phyloP scores from a whole-genome alignment of 257 asterid species.

The Fraxinus quadrangulata region DNA sequence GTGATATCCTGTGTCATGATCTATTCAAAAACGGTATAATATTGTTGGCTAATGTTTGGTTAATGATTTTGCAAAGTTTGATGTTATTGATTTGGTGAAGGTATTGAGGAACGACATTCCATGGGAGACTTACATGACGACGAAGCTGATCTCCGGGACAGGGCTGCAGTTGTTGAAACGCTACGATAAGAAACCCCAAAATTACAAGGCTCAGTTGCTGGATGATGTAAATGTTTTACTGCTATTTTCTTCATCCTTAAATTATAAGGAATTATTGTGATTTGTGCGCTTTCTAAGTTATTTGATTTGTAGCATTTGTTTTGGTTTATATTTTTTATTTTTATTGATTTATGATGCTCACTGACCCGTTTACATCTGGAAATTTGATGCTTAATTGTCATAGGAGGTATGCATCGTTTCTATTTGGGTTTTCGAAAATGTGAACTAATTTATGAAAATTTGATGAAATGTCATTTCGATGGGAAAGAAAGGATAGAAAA shows the following conservation, averaged over 20 bases:
- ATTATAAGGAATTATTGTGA: neutral
- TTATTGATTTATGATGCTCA: neutral
- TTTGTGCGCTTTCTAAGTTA: neutral
- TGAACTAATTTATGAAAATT: neutral
- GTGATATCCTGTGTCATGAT: neutral
- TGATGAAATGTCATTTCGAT: neutral
- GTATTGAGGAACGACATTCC: slow-evolving; percentile 86
- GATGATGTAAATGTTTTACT: slow-evolving; percentile 58
- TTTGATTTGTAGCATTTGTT: neutral
- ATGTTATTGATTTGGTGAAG: slow-evolving; percentile 30
- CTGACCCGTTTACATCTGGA: neutral
- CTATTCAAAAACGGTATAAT: neutral
- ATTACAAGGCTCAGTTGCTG: slow-evolving; percentile 73
- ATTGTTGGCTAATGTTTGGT: neutral
- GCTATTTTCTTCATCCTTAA: neutral
- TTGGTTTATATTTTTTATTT: no score
- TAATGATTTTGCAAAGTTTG: neutral
- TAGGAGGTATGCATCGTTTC: neutral
- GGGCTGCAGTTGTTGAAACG: slow-evolving; percentile 86
- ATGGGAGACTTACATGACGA: slow-evolving; percentile 91
- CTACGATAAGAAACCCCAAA: slow-evolving; percentile 77
- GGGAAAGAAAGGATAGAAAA: neutral
- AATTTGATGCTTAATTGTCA: neutral
- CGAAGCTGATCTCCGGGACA: slow-evolving; percentile 78
- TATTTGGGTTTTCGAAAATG: neutral